Evolutionary conservation across 495 filamentous ascomycete genomes (phyloP).

Genomic region (Neurospora sp.): DNA sequence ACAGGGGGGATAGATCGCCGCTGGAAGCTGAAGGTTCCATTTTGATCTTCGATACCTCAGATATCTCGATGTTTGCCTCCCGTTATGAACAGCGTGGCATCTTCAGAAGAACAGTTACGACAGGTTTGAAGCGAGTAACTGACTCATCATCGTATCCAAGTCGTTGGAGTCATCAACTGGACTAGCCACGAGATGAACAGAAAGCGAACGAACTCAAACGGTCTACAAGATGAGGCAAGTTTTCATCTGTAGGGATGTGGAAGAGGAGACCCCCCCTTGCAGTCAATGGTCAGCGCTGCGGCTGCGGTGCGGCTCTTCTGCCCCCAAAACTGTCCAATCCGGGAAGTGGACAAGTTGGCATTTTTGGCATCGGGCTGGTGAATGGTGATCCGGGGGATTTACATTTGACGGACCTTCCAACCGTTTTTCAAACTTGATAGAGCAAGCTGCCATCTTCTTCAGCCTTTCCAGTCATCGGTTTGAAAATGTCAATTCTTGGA

Average conservation of each 20-base stretch:
- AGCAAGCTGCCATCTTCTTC: background rate
- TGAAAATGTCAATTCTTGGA: background rate
- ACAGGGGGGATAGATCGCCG: background rate
- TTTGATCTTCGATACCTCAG: background rate
- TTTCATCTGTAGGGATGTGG: background rate
- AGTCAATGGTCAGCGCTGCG: background rate
- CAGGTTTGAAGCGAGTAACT: background rate
- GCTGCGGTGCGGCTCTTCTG: background rate
- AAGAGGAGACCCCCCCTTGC: background rate
- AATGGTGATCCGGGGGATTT: background rate
- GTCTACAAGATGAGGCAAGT: background rate
- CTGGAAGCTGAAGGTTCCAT: background rate
- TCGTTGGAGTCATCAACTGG: background rate
- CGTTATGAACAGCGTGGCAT: background rate
- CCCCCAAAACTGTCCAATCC: background rate
- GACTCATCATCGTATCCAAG: background rate
- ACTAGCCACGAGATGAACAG: background rate
- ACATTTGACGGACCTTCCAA: background rate
- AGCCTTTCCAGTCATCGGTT: constrained; percentile 2
- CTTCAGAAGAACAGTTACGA: background rate
- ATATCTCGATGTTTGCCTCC: background rate
- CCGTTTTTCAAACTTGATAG: background rate
- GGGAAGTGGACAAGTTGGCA: background rate
- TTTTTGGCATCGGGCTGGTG: background rate
- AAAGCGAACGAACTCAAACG: background rate